Conservation (phyloP, 345 rosid genomes). For the Zanthoxylum bungeanum region DNA sequence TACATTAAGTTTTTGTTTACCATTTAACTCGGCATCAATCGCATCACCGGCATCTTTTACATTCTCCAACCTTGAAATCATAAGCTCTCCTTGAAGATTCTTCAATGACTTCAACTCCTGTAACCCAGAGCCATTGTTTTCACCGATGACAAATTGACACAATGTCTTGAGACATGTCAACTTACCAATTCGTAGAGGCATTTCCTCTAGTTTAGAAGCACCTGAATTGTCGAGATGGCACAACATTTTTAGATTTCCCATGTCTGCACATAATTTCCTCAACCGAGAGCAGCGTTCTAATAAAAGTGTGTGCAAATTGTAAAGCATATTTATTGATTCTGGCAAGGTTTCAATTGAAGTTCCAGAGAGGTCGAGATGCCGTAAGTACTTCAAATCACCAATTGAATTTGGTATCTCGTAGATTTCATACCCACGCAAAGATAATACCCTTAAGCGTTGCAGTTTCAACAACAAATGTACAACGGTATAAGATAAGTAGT, state of each 20-base stretch:
- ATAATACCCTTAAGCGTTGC: not conserved
- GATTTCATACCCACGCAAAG: not conserved
- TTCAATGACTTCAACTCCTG: not conserved
- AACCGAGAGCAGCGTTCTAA: not conserved
- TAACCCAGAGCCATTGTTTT: not conserved
- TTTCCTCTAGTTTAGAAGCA: not conserved
- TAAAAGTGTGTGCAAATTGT: not conserved
- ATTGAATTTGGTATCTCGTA: not conserved
- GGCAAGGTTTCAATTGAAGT: not conserved
- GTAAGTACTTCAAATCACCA: not conserved
- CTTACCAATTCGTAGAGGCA: not conserved
- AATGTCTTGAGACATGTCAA: not conserved
- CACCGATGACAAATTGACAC: not conserved
- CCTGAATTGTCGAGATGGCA: slow-evolving; percentile 4
- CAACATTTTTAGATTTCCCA: slow-evolving; percentile 8
- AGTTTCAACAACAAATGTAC: not conserved
- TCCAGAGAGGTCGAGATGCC: not conserved
- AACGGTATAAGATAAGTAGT: not conserved
- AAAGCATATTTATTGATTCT: not conserved
- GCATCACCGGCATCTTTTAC: not conserved
- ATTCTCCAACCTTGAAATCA: not conserved
- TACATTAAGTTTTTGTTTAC: not conserved
- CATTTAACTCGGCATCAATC: not conserved
- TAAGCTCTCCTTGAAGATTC: not conserved
- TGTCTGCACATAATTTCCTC: not conserved